Conservation (phyloP, 2,329 filamentous ascomycete species). For the Metarhizium sp. region DNA sequence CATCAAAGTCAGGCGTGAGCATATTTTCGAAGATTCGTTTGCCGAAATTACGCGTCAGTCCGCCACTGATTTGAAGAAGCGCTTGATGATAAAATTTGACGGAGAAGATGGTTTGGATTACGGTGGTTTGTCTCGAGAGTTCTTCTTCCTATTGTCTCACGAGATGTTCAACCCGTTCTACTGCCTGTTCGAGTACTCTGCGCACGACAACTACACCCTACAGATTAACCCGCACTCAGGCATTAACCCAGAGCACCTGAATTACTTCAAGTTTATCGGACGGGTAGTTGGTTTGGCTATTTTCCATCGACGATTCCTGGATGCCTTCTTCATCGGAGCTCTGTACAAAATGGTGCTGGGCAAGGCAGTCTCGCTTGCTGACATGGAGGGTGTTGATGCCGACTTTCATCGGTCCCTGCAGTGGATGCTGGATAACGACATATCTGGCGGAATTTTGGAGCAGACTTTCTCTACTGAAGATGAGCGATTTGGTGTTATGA, state of each 20-base stretch:
- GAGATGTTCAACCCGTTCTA: slow-evolving; percentile 99
- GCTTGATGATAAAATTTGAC: slow-evolving; percentile 99
- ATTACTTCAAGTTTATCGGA: slow-evolving; percentile 99
- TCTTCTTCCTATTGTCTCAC: slow-evolving; percentile 98
- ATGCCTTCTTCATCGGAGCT: slow-evolving; percentile 98
- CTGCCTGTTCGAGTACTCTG: slow-evolving; percentile 98
- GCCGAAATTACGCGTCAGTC: slow-evolving; percentile 97
- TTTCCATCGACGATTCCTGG: slow-evolving; percentile 94
- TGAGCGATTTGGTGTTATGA: slow-evolving; percentile 90
- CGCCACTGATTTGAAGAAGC: slow-evolving; percentile 92
- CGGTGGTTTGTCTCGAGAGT: slow-evolving; percentile 93
- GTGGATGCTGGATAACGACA: slow-evolving; percentile 98
- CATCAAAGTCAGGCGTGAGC: slow-evolving; percentile 90
- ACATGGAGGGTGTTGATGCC: slow-evolving; percentile 98
- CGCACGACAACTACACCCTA: slow-evolving; percentile 98
- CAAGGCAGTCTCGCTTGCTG: slow-evolving; percentile 82
- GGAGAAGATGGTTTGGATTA: slow-evolving; percentile 97
- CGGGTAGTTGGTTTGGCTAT: slow-evolving; percentile 94
- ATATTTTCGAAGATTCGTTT: slow-evolving; percentile 98
- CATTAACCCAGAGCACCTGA: slow-evolving; percentile 97
- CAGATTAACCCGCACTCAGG: slow-evolving; percentile 99
- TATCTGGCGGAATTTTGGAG: slow-evolving; percentile 82
- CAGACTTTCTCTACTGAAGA: slow-evolving; percentile 96
- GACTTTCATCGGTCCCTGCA: slow-evolving; percentile 94
- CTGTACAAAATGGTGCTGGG: slow-evolving; percentile 99